Percentiles rank a stretch among this genome's conserved stretches.
Evolutionary conservation across 1,139 yeast species (phyloP).

Genomic region (Nakaseomyces uthaithaninus): DNA sequence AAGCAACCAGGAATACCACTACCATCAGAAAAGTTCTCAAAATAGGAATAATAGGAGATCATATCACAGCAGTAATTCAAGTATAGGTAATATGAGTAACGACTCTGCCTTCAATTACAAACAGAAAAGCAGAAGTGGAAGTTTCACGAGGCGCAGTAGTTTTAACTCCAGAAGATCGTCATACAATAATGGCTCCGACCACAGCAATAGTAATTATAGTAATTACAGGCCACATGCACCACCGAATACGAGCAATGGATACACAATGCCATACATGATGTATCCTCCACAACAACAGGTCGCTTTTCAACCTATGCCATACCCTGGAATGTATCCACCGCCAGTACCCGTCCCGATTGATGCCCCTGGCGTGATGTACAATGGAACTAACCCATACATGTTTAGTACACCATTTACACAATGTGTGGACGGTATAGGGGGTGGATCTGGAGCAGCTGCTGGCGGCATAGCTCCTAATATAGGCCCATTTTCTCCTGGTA

Average conservation of each 20-base stretch:
- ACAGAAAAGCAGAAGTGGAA: constrained; percentile 6
- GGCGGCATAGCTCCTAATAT: constrained; percentile 3
- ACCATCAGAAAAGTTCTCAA: constrained; percentile 1
- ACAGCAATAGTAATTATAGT: constrained; percentile 1
- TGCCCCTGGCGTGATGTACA: background rate
- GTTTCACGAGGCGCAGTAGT: constrained; percentile 4
- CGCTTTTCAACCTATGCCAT: constrained; percentile 1
- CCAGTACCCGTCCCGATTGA: background rate
- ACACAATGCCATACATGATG: constrained; percentile 15
- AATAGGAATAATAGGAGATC: constrained; percentile 4
- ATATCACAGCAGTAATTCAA: constrained; percentile 1
- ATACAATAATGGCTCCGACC: constrained; percentile 6
- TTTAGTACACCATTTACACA: background rate
- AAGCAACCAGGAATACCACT: constrained; percentile 9
- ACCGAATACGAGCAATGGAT: constrained; percentile 7
- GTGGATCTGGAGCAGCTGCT: constrained; percentile 4
- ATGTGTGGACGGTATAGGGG: background rate
- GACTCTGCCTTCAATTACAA: background rate
- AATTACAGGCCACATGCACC: background rate
- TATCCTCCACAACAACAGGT: constrained; percentile 11
- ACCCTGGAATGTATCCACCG: constrained; percentile 2
- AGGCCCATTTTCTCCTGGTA: background rate
- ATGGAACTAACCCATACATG: background rate
- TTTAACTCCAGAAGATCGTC: constrained; percentile 6
- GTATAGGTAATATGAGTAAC: constrained; percentile 3